phyloP scores from a whole-genome alignment of 2,329 filamentous ascomycete species.

The Cladosporium phlei region DNA sequence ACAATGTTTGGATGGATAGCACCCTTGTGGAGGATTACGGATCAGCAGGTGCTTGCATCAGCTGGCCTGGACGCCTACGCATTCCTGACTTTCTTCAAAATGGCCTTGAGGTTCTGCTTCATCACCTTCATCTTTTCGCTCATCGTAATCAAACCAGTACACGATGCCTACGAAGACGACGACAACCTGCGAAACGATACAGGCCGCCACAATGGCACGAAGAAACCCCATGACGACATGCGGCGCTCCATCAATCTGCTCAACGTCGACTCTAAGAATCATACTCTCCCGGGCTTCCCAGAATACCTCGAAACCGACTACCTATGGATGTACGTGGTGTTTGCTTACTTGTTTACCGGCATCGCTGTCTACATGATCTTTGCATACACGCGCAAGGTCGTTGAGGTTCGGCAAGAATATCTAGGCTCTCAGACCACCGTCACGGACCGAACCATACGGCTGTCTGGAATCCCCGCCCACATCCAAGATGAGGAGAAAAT shows the following conservation, averaged over 20 bases:
- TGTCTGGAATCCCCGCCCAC: constrained; percentile 80
- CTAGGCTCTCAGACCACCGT: constrained; percentile 91
- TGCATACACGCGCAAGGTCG: constrained; percentile 76
- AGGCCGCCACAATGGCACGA: constrained; percentile 22
- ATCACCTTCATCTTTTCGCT: constrained; percentile 77
- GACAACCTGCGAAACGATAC: constrained; percentile 28
- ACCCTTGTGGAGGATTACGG: constrained; percentile 74
- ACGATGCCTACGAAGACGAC: constrained; percentile 58
- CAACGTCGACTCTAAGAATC: constrained; percentile 10
- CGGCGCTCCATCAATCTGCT: constrained; percentile 17
- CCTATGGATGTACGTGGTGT: constrained; percentile 90
- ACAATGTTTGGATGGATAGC: constrained; percentile 92
- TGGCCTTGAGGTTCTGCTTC: constrained; percentile 79
- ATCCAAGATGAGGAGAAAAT: constrained; percentile 78
- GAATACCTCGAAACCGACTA: constrained; percentile 50
- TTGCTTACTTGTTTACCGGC: constrained; percentile 85
- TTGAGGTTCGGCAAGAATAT: constrained; percentile 82
- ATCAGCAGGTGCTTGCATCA: constrained; percentile 82
- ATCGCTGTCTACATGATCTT: constrained; percentile 80
- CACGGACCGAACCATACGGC: constrained; percentile 85
- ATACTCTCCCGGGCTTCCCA: constrained; percentile 14
- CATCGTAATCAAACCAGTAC: constrained; percentile 78
- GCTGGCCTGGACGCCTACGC: constrained; percentile 95
- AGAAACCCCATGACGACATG: constrained; percentile 4
- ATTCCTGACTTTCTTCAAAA: constrained; percentile 92